Percentiles rank a stretch among this genome's conserved stretches.
phyloP scores from a whole-genome alignment of 768 basidiomycete genomes.

The Lentinus tigrinus region DNA sequence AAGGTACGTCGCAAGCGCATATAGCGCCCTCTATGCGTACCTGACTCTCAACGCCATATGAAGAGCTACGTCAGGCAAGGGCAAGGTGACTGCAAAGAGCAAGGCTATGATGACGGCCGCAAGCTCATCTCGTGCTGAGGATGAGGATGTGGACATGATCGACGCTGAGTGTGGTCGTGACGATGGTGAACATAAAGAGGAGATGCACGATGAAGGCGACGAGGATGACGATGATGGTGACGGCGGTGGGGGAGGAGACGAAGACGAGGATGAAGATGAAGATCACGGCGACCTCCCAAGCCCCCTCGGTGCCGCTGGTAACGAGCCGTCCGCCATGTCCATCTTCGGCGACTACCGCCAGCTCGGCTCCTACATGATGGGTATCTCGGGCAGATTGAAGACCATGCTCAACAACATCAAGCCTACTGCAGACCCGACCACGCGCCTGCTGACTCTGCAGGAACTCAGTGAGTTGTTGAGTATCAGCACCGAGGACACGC shows the following conservation, averaged over 20 bases:
- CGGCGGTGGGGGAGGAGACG: constrained; percentile 47
- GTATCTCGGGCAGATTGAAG: constrained; percentile 84
- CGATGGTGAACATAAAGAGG: constrained; percentile 45
- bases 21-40: background rate
- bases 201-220: constrained; percentile 46
- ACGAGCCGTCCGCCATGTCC: constrained; percentile 72
- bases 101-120: constrained; percentile 46
- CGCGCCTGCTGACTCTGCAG: constrained; percentile 85
- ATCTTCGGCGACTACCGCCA: constrained; percentile 87
- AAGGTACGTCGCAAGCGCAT: constrained; percentile 40
- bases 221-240: constrained; percentile 43
- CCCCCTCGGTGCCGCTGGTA: constrained; percentile 36
- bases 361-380: constrained; percentile 90
- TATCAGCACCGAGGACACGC: constrained; percentile 95
- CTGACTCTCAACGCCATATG: constrained; percentile 12
- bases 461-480: constrained; percentile 93
- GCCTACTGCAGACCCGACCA: constrained; percentile 77
- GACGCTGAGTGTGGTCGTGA: constrained; percentile 58
- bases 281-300: constrained; percentile 39
- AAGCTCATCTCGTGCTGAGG: constrained; percentile 62
- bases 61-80: constrained; percentile 54
- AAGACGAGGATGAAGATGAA: constrained; percentile 45
- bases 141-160: constrained; percentile 77
- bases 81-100: constrained; percentile 43
- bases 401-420: constrained; percentile 89